Base-by-base conservation (phyloP, 352 stramenopile species). In the Elongisporangium anandrum region DNA sequence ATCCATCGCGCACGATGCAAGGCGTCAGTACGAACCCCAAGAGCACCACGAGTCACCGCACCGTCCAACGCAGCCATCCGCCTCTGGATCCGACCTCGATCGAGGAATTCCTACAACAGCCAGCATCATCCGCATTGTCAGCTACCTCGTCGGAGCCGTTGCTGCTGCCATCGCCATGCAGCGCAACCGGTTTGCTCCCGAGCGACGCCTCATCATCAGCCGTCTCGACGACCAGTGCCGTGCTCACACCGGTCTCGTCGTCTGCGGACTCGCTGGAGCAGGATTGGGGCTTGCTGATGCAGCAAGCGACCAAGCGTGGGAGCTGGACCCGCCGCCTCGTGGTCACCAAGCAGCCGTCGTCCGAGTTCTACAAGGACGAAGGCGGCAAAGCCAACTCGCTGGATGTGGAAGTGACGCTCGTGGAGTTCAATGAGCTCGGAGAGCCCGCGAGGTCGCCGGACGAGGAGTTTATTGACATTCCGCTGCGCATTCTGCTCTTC, bases 281-380 rank as follows among this genome's bases (percentile, higher is more conserved):
- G 29, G 29, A 41, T 13, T 41, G 29, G 29, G 9, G 29, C 29
- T 15, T 41, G 9, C 29, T 41, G 13, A 15, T 15, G 9, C 29
- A 34, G 24, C 29, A 41, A 15, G 29, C 4, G 39, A 56, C 64
- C 15, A 83, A 83, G 60, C 71, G 81, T 16, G 47, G 50, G n/a
- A 77, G 73, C 13, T 90, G 82, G 82, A 82, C 80, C 15, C 75
- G 84, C 39, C 71, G 86, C 50, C 66, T 95, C 48, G 84, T 93
- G n/a, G 84, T 95, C 50, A 92, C 82, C 12, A 95, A 89, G 66
- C 86, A 95, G 63, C 86, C 86, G 9, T 64, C 75, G 13, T 91
- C 86, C 17, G 84, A 93, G 63, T 95, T 95, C 59, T 95, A 93
- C 72, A 95, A 95, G 61, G 86, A 95, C 55, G 86, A 95, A 92